phyloP scores from a whole-genome alignment of 176 grass and related monocot genomes.

The Phragmites australis region DNA sequence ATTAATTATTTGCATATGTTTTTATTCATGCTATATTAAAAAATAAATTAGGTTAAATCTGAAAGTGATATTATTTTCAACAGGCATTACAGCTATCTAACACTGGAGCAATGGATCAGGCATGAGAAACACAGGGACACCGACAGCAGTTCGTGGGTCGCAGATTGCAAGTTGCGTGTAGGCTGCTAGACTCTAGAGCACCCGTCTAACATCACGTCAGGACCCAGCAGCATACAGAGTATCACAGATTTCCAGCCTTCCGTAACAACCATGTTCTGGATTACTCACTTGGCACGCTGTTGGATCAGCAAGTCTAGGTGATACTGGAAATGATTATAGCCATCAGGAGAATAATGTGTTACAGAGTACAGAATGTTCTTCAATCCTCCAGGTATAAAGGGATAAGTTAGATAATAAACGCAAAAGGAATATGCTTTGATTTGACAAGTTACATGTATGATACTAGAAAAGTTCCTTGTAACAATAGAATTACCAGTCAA shows the following conservation, averaged over 20 bases:
- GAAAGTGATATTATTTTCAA: no score
- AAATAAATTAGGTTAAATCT: no score
- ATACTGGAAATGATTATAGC: background rate
- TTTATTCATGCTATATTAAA: no score
- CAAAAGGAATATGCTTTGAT: conserved; percentile 16
- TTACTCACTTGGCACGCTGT: background rate
- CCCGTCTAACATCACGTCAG: background rate
- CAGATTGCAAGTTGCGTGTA: background rate
- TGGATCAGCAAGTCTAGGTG: background rate
- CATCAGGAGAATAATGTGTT: conserved; percentile 41
- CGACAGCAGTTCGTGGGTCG: background rate
- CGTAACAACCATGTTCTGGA: background rate
- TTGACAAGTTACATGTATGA: conserved; percentile 28
- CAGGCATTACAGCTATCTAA: background rate
- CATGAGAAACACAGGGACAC: background rate
- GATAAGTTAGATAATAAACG: conserved; percentile 29
- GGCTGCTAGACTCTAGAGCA: background rate
- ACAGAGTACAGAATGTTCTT: conserved; percentile 33
- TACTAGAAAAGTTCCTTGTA: conserved; percentile 26
- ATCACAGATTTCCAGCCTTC: background rate
- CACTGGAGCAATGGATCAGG: background rate
- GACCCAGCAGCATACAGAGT: background rate
- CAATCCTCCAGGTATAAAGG: conserved; percentile 16
- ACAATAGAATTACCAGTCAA: conserved; percentile 16
- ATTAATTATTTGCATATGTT: no score